Base-by-base conservation (phyloP, 495 filamentous ascomycete genomes). In the Penicillium daleae region DNA sequence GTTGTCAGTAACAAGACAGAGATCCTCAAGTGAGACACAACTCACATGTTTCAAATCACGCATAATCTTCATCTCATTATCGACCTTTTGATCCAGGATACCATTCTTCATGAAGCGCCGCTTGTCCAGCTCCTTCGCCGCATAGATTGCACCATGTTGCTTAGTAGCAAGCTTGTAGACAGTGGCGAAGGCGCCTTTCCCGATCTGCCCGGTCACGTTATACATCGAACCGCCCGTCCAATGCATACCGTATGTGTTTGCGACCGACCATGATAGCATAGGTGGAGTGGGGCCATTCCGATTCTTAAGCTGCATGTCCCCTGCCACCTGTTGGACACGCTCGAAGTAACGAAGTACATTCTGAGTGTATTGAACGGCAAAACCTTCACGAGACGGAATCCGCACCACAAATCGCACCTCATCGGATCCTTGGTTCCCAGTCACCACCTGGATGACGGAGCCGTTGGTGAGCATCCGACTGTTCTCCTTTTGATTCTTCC, bases 41-140 rank as follows among this genome's bases (percentile, higher is more conserved):
- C 89, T 85, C 78, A 94, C 92, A 78, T 99, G 95, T 55, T 86
- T 79, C 24, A 98, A 78, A 33, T 78, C 83, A 66, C 89, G 85
- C 88, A 99, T 97, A 60, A 99, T 97, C 42, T 86, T 89, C 86
- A 98, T 93, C 75, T 99, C 95, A 64, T 94, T 97, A 64, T 96
- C 89, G 3, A 98, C 87, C 71, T 93, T 94, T 66, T 89, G 86
- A 68, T 93, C 91, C 29, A 92, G 75, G 22, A 90, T 83, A 40
- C 91, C 91, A 69, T 95, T 92, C 71, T 93, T 96, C 80, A 93
- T 90, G 73, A 97, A 93, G 17, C 86, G 83, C 46, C 88, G 85
- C 76, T 96, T 97, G 69, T 96, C 90, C 4, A 99, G 85, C 68
- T 97, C 90, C 70, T 99, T 99, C 3, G 91, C 91, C 3, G 95